Percentiles rank a stretch among this genome's conserved stretches.
Evolutionary conservation across 106 monocot genomes (phyloP).

Genomic region (Dioscorea alata): DNA sequence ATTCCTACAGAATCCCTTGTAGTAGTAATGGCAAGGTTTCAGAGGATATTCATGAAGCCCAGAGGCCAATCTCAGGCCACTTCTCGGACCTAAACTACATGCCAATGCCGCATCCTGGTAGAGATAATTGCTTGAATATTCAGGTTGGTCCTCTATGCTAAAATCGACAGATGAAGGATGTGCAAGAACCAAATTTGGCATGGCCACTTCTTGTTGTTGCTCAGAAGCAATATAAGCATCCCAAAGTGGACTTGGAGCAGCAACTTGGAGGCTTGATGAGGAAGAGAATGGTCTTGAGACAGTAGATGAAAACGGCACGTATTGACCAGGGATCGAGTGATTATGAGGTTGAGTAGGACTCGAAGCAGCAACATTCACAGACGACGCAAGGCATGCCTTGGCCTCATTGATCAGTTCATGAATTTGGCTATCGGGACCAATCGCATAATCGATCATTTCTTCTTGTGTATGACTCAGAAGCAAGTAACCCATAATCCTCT

Average conservation of each 20-base stretch:
- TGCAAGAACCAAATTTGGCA: constrained; percentile 16
- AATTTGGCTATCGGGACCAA: constrained; percentile 35
- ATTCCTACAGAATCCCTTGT: constrained; percentile 68
- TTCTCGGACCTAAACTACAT: constrained; percentile 5
- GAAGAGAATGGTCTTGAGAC: constrained; percentile 14
- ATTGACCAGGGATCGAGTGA: neutral
- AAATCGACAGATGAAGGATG: constrained; percentile 8
- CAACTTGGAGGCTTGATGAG: constrained; percentile 12
- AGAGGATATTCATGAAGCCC: constrained; percentile 11
- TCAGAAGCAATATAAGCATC: constrained; percentile 11
- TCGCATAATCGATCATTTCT: constrained; percentile 45
- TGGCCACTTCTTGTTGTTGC: neutral
- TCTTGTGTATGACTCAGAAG: constrained; percentile 24
- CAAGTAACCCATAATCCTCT: constrained; percentile 55
- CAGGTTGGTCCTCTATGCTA: neutral
- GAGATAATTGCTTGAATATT: constrained; percentile 10
- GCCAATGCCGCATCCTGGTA: constrained; percentile 8
- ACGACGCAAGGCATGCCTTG: constrained; percentile 20
- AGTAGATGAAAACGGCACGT: constrained; percentile 5
- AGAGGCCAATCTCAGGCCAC: constrained; percentile 22
- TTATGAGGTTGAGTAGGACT: constrained; percentile 1
- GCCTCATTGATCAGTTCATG: constrained; percentile 34
- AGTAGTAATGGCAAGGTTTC: constrained; percentile 54
- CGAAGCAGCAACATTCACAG: constrained; percentile 7
- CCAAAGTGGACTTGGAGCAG: constrained; percentile 21